Percentiles rank a stretch among this genome's conserved stretches.
These are phyloP conservation scores for Brassica juncea DNA, from an alignment of 345 rosid species.

Conservation along the genomic window DNA sequence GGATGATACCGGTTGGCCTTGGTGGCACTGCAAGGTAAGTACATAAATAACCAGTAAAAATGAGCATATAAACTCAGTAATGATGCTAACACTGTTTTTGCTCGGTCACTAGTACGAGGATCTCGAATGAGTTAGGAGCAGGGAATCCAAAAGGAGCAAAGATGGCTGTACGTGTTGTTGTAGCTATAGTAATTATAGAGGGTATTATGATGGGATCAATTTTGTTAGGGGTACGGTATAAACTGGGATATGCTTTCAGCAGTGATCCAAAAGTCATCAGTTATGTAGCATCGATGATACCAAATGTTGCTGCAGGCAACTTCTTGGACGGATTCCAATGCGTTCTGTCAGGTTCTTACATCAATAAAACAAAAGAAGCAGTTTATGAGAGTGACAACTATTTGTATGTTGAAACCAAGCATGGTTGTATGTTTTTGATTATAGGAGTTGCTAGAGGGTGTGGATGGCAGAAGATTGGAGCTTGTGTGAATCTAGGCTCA, in stretches of 20 bases:
- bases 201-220: conserved; percentile 47
- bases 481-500: conserved; percentile 47
- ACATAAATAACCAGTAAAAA: not conserved
- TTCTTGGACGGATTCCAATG: conserved; percentile 61
- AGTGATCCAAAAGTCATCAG: conserved; percentile 47
- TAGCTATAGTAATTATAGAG: conserved; percentile 41
- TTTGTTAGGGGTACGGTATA: conserved; percentile 42
- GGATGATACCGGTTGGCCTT: conserved; percentile 74
- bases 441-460: conserved; percentile 53
- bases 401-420: not conserved
- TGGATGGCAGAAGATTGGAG: conserved; percentile 54
- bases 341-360: conserved; percentile 56
- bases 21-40: conserved; percentile 66
- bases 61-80: not conserved
- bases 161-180: conserved; percentile 48
- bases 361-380: not conserved
- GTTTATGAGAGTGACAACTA: not conserved
- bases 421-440: not conserved
- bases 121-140: conserved; percentile 68
- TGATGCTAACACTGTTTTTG: not conserved
- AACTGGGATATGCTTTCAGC: conserved; percentile 59
- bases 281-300: conserved; percentile 51
- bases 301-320: conserved; percentile 51
- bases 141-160: conserved; percentile 50
- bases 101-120: conserved; percentile 46